phyloP scores from a whole-genome alignment of 805 yeast species.

The Wickerhamiella kazuoi region DNA sequence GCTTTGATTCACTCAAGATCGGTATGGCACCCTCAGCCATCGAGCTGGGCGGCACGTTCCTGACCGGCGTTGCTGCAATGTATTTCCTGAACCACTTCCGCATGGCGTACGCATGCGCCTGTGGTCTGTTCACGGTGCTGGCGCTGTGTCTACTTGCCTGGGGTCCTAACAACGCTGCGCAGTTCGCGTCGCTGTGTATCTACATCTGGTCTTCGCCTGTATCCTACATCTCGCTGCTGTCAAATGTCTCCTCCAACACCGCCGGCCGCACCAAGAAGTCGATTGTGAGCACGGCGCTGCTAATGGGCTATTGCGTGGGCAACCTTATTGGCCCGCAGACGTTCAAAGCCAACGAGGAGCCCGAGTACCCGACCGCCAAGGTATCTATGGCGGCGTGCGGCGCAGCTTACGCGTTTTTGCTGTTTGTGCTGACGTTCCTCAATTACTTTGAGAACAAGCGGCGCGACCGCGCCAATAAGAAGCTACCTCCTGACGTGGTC shows the following conservation, averaged over 20 bases:
- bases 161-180: conserved; percentile 22
- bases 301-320: conserved; percentile 54
- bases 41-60: conserved; percentile 12
- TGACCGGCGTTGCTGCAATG: conserved; percentile 6
- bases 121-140: conserved; percentile 29
- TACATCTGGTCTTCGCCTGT: conserved; percentile 13
- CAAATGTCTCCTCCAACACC: conserved; percentile 28
- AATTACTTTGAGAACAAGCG: conserved; percentile 5
- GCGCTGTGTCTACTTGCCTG: conserved; percentile 31
- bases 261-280: conserved; percentile 62
- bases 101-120: conserved; percentile 28
- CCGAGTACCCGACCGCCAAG: conserved; percentile 39
- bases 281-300: conserved; percentile 36
- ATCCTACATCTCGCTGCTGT: conserved; percentile 16
- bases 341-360: conserved; percentile 39
- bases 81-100: conserved; percentile 4
- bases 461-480: conserved; percentile 4
- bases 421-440: conserved; percentile 15
- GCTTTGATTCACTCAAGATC: conserved; percentile 23
- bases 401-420: conserved; percentile 21
- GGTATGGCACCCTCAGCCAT: conserved; percentile 30
- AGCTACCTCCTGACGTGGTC: conserved; percentile 1
- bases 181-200: conserved; percentile 26
- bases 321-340: conserved; percentile 61
- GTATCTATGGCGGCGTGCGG: conserved; percentile 39